These are phyloP conservation scores for Isoetes engelmannii DNA, from an alignment of 83 land plant genomes.

Conservation along the genomic window DNA sequence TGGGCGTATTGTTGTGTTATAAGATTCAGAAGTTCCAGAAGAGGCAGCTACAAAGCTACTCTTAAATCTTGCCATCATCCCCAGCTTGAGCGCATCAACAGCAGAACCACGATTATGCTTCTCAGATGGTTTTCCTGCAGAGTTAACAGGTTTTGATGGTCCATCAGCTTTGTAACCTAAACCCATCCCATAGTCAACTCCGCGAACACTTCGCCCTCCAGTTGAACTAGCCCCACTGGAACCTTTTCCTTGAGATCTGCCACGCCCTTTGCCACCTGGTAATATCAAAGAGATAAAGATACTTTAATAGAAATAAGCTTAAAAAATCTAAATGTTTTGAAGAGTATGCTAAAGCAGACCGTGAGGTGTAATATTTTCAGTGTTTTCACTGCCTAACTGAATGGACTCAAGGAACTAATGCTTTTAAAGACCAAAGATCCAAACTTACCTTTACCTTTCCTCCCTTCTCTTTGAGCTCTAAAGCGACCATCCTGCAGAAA, in stretches of 20 bases:
- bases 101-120: conserved; percentile 52
- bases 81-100: conserved; percentile 59
- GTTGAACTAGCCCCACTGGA: conserved; percentile 41
- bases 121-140: conserved; percentile 19
- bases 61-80: conserved; percentile 91
- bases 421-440: too few relatives aligned
- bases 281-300: too few relatives aligned
- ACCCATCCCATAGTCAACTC: conserved; percentile 95
- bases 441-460: conserved; percentile 58
- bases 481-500: conserved; percentile 74
- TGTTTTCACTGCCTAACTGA: too few relatives aligned
- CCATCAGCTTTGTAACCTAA: conserved; percentile 77
- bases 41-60: conserved; percentile 91
- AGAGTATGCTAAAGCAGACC: too few relatives aligned
- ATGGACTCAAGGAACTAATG: too few relatives aligned
- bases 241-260: conserved; percentile 39
- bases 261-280: conserved; percentile 52
- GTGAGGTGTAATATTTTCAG: too few relatives aligned
- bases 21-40: conserved; percentile 24
- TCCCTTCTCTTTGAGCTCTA: conserved; percentile 79
- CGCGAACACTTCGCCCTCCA: conserved; percentile 78
- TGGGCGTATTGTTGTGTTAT: conserved; percentile 2
- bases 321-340: too few relatives aligned
- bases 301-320: too few relatives aligned
- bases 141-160: conserved; percentile 18